These are phyloP conservation scores for Paulownia fortunei DNA, from an alignment of 257 asterid genomes.

Conservation along the genomic window DNA sequence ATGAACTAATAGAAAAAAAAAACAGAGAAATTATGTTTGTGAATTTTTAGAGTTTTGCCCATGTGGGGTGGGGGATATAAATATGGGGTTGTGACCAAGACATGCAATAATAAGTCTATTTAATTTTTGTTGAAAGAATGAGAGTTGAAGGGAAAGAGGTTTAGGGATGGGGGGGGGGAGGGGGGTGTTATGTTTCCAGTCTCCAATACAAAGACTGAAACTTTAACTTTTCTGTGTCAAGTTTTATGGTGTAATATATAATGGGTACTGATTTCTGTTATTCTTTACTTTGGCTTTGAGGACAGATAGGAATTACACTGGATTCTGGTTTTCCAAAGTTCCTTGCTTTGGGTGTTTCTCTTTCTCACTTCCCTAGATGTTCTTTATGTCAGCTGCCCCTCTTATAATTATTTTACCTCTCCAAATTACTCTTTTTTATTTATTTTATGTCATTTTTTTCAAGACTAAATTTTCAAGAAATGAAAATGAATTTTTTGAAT, in stretches of 20 bases:
- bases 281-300: slow-evolving; percentile 57
- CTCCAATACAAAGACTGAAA: slow-evolving; percentile 79
- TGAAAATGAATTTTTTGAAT: not conserved
- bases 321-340: slow-evolving; percentile 70
- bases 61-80: slow-evolving; percentile 75
- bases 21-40: slow-evolving; percentile 30
- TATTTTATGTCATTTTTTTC: not conserved
- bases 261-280: slow-evolving; percentile 37
- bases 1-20: slow-evolving; percentile 26
- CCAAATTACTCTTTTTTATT: slow-evolving; percentile 7
- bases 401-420: slow-evolving; percentile 16
- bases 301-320: slow-evolving; percentile 69
- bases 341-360: slow-evolving; percentile 61
- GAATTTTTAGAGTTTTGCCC: slow-evolving; percentile 50
- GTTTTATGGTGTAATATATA: not conserved
- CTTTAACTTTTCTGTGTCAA: slow-evolving; percentile 57
- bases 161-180: slow-evolving; percentile 4
- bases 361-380: slow-evolving; percentile 93
- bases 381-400: slow-evolving; percentile 58
- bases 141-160: slow-evolving; percentile 38
- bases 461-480: not conserved
- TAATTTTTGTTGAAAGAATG: slow-evolving; percentile 21
- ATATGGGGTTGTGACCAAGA: slow-evolving; percentile 73
- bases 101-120: slow-evolving; percentile 42
- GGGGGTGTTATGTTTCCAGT: slow-evolving; percentile 59